Evolutionary conservation across 208 protist genomes (phyloP), one percentile per base, ranked within the genome.

Genomic region (Kentomonas sorsogonicus): DNA sequence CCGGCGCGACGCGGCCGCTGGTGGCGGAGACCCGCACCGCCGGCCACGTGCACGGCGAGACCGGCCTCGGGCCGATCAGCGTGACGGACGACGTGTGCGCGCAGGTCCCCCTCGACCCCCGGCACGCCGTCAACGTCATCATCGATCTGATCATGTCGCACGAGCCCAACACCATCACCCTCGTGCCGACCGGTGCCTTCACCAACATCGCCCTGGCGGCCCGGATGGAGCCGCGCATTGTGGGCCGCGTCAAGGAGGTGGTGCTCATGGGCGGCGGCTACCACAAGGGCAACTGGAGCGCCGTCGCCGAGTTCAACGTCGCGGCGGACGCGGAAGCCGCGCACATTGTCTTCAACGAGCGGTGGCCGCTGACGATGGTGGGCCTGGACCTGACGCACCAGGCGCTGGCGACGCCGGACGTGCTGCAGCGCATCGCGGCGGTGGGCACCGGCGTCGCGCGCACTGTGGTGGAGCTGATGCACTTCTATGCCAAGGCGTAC

Each of bases 151-250:
- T 86, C 27, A 78, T 86, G 77, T 56, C 60, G 23, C 60, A 77
- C 63, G 70, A 80, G 64, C 70, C 74, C 1, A 45, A 76, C 44
- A 67, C 67, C 13, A 61, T 91, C 38, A 89, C 74, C 6, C 64
- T 86, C 0, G 75, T 86, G 25, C 71, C 78, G 18, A 87, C 79
- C 23, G 87, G 79, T 33, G 70, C 67, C 13, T 69, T 92, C 36
- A 94, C 87, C n/a, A 94, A 94, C 60, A 83, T 90, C 41, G 87
- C 84, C n/a, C 47, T 91, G 52, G 71, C 87, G 13, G 68, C 69
- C 10, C 63, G 70, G 11, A 36, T 86, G 15, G 86, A 92, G 66
- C 84, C 84, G 26, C 70, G 75, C 33, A 79, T 91, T 18, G 74
- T 87, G 30, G 55, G 75, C 9, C 80, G 84, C 11, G 68, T 94